Evolutionary conservation across 192 early-diverging fungal species (phyloP), one percentile per base, ranked within the genome.

Genomic region (Backusella macrospora): DNA sequence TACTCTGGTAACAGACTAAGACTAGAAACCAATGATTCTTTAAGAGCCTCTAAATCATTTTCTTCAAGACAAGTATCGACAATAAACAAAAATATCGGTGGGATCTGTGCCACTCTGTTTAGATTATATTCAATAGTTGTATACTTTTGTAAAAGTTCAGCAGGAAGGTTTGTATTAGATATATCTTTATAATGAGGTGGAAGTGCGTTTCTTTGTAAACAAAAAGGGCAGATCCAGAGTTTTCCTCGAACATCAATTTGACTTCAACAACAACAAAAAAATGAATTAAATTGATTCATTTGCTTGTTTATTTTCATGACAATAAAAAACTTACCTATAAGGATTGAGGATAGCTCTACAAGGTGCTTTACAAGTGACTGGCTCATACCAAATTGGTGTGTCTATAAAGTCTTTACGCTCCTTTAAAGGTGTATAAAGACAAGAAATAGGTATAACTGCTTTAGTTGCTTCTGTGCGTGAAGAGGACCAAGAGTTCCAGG

Each of bases 141-240:
- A 84, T 92, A 97, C 69, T 93, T 91, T 63, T 90, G 88, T 72
- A 96, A 80, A 45, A 99, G 85, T 80, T 99, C 98, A 38, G 95
- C 92, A 4, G 98, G 98, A 62, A 99, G 87, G 72, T 97, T 96
- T 71, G 89, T 90, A 39, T 87, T 90, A 49, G 93, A 93, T 76
- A 99, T 97, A 81, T 99, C 96, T 77, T 92, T 91, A 80, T 99
- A 99, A 73, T 99, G 96, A 75, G 96, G 93, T 29, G 98, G 97
- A 77, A 99, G 94, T 77, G 94, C 94, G 83, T 98, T 99, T 48
- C 98, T 91, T 78, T 95, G 93, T 78, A 98, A 82, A 77, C 98
- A 98, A 82, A 99, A 96, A n/a, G 98, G 95, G 76, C 98, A 99
- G 71, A 97, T 96, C 98, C 98, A 99, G 38, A 98, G 86, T 82